Conservation (phyloP, 495 filamentous ascomycete species). For the Talaromyces liani region DNA sequence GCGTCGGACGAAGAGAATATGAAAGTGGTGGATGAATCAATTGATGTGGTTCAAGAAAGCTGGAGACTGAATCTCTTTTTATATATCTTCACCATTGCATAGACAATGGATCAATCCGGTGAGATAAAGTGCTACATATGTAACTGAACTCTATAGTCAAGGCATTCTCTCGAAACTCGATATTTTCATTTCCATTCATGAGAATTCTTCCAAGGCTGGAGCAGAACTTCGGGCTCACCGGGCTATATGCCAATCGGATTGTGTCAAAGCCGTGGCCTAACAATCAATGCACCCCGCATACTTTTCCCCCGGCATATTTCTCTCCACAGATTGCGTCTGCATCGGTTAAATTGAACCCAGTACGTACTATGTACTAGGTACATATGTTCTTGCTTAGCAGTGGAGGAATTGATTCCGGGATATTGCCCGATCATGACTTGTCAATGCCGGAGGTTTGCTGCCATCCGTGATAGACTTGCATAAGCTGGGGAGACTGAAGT, state of each 20-base stretch:
- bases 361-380: background rate
- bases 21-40: background rate
- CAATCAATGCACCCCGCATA: background rate
- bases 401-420: background rate
- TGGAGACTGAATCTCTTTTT: background rate
- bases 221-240: background rate
- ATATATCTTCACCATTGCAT: background rate
- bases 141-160: background rate
- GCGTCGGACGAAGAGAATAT: background rate
- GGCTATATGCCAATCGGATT: background rate
- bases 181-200: background rate
- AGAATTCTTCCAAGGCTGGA: background rate
- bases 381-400: background rate
- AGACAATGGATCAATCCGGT: background rate
- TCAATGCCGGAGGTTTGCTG: background rate
- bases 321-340: background rate
- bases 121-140: background rate
- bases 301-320: background rate
- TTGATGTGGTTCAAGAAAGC: background rate
- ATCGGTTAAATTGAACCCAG: background rate
- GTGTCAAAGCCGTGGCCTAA: background rate
- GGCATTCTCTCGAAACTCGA: background rate
- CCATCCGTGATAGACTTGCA: background rate
- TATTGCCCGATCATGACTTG: background rate
- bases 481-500: background rate